These are phyloP conservation scores for Podospora conica DNA, from an alignment of 495 filamentous ascomycete species.

Conservation along the genomic window DNA sequence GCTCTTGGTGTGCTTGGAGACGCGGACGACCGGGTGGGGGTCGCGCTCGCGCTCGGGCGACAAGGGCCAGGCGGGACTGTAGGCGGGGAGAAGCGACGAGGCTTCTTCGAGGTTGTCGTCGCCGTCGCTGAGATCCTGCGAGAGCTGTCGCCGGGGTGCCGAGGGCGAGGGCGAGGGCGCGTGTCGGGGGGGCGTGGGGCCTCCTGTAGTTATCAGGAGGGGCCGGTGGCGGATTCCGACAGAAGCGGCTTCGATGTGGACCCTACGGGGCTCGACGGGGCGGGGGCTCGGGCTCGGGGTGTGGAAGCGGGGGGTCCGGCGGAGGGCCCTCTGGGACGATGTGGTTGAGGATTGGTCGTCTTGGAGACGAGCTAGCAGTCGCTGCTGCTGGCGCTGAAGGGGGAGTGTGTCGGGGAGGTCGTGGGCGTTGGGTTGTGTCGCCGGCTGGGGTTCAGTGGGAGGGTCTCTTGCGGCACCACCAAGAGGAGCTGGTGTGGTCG, in stretches of 20 bases:
- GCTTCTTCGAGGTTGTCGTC: constrained; percentile 25
- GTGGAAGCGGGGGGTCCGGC: constrained; percentile 43
- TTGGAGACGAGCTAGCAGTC: constrained; percentile 27
- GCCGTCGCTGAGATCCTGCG: constrained; percentile 39
- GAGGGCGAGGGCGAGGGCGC: constrained; percentile 15
- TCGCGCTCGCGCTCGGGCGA: constrained; percentile 24
- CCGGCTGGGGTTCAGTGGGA: constrained; percentile 39
- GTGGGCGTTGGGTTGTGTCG: constrained; percentile 34
- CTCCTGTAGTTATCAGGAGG: constrained; percentile 27
- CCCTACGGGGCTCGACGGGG: constrained; percentile 25
- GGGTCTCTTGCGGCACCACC: constrained; percentile 32
- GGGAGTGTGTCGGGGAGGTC: constrained; percentile 30
- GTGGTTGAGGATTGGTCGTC: constrained; percentile 33
- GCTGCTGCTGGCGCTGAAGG: constrained; percentile 45
- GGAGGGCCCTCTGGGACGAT: constrained; percentile 37
- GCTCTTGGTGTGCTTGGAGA: constrained; percentile 44
- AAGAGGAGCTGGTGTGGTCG: constrained; percentile 30
- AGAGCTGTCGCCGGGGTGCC: constrained; percentile 34
- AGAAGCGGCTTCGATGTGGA: constrained; percentile 31
- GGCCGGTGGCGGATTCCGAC: constrained; percentile 31
- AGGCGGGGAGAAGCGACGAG: constrained; percentile 26
- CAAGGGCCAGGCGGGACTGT: constrained; percentile 18
- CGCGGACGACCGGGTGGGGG: constrained; percentile 33
- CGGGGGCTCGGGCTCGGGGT: constrained; percentile 40
- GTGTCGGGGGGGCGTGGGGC: constrained; percentile 21